Percentiles rank a stretch among this genome's conserved stretches.
Conservation (phyloP, 2,329 filamentous ascomycete species). For the Apiospora sp. region DNA sequence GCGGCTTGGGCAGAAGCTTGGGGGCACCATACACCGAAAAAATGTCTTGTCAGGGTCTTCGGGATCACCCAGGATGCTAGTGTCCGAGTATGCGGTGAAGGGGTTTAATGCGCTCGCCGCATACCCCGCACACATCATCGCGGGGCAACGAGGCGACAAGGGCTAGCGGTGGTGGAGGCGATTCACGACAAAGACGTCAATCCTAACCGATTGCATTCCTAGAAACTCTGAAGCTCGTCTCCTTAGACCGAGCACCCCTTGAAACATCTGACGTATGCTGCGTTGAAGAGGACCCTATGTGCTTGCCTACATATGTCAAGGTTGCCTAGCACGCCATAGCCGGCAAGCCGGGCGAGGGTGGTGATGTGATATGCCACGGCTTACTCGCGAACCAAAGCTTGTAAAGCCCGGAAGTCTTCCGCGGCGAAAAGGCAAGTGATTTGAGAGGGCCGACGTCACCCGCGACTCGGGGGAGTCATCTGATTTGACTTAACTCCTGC, state of each 20-base stretch:
- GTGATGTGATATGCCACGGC: not conserved
- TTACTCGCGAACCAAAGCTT: conserved; percentile 13
- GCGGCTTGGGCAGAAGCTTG: not conserved
- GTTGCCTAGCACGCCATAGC: not conserved
- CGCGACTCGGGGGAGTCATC: not conserved
- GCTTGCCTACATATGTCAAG: not conserved
- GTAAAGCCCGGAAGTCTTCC: not conserved
- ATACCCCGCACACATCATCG: conserved; percentile 20
- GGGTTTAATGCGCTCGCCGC: conserved; percentile 4
- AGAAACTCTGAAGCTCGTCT: not conserved
- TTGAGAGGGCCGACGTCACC: conserved; percentile 4
- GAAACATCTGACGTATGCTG: conserved; percentile 17
- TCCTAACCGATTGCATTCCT: not conserved
- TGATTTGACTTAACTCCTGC: not conserved
- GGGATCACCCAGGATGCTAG: conserved; percentile 3
- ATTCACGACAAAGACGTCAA: conserved; percentile 16
- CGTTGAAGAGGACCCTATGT: not conserved
- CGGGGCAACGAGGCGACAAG: conserved; percentile 17
- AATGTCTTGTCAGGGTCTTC: conserved; percentile 10
- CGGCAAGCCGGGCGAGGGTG: not conserved
- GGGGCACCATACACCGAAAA: not conserved
- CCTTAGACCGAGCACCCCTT: not conserved
- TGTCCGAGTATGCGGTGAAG: conserved; percentile 18
- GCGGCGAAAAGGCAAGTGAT: not conserved
- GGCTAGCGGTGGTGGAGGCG: not conserved